Evolutionary conservation across 345 rosid species (phyloP).

Genomic region (Cardamine occulta): DNA sequence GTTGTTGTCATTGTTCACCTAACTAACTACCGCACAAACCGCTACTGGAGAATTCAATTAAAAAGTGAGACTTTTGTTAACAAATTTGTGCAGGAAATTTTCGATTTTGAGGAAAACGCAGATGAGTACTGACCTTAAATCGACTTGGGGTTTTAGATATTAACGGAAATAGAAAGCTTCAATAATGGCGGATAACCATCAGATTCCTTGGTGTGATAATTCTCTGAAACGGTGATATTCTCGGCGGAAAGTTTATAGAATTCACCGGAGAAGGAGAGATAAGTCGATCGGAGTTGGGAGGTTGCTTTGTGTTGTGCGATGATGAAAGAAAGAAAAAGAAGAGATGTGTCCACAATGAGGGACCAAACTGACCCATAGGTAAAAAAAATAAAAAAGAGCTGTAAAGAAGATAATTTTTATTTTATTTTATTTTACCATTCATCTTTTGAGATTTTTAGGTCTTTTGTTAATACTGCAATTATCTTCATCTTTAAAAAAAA

Average conservation of each 20-base stretch:
- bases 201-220: not conserved
- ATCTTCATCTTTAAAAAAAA: not conserved
- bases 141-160: conserved; percentile 32
- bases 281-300: conserved; percentile 30
- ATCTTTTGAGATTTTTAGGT: not conserved
- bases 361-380: conserved; percentile 30
- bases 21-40: conserved; percentile 24
- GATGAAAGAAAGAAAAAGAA: conserved; percentile 11
- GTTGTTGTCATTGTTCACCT: conserved; percentile 49
- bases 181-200: conserved; percentile 24
- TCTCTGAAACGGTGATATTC: conserved; percentile 3
- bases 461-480: not conserved
- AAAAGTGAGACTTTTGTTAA: not conserved
- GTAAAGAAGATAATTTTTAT: conserved; percentile 9
- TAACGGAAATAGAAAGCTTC: conserved; percentile 9
- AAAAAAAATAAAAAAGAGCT: not conserved
- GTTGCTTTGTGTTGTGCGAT: conserved; percentile 6
- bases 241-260: not conserved
- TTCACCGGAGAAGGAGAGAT: conserved; percentile 26
- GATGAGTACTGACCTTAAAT: conserved; percentile 44
- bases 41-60: conserved; percentile 5
- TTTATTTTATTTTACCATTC: not conserved
- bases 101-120: conserved; percentile 31
- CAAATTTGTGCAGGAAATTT: not conserved
- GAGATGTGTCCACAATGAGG: conserved; percentile 11